Base-by-base conservation (phyloP, 768 basidiomycete genomes). In the Saitozyma sp. region DNA sequence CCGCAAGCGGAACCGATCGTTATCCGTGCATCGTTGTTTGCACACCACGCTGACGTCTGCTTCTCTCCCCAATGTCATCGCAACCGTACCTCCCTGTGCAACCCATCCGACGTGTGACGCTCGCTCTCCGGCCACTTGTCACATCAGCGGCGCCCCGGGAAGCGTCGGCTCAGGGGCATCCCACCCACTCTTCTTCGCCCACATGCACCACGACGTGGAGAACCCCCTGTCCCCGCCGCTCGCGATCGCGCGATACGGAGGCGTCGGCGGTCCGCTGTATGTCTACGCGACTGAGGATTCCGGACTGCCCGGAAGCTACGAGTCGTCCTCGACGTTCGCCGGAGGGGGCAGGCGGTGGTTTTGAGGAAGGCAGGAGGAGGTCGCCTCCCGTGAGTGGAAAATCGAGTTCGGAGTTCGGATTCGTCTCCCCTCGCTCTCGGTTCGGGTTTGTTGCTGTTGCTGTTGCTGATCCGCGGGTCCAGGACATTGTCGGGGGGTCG, bases 361-460 rank as follows among this genome's bases (percentile, higher is more conserved):
- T 78, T 79, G 78, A 79, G 67, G 75, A 72, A 68, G 70, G 76
- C 74, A 75, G 74, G 73, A 76, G 75, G 73, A 75, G 70, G 66
- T 67, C 73, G 68, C 71, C 67, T 64, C 65, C 69, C 66, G 77
- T 75, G 59, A 55, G 54, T 68, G 69, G 29, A 29, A 2, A 29
- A 5, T 29, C 29, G 29, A 5, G 29, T 29, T 29, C 29, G 29
- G 29, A 29, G n/a, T 29, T 29, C 29, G 29, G 29, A 29, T 29
- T 29, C 29, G 29, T 29, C 29, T 29, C 29, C 29, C 29, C 29
- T 29, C 5, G 29, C 2, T 29, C 5, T 29, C 5, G 29, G 29
- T 2, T 29, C 5, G 2, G 2, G 29, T 29, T 29, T 29, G 29
- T 29, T 29, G 29, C 29, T 29, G 29, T 29, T 29, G 29, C 29